Percentiles rank a stretch among this genome's conserved stretches.
These are phyloP conservation scores for Agapanthus africanus DNA, from an alignment of 106 monocot genomes.

Conservation along the genomic window DNA sequence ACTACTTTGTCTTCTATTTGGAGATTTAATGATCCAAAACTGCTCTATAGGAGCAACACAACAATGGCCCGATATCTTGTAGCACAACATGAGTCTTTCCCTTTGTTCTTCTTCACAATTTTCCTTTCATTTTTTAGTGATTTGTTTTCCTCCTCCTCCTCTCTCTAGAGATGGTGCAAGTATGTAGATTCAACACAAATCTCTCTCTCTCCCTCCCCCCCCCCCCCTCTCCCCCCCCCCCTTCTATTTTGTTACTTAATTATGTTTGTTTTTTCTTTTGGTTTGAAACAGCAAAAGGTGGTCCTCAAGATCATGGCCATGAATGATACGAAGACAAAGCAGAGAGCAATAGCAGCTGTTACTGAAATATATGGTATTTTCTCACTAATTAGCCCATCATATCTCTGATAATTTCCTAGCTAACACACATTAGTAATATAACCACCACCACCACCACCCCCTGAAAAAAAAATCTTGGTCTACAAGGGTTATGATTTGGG, in stretches of 20 bases:
- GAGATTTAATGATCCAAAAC: neutral
- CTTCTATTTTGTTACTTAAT: neutral
- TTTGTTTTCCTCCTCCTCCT: neutral
- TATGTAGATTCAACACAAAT: neutral
- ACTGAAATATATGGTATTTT: slow-evolving; percentile 50
- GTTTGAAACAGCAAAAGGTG: slow-evolving; percentile 33
- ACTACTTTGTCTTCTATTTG: too few relatives aligned
- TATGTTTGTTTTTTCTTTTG: neutral
- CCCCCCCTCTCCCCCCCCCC: too few relatives aligned
- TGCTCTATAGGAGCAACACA: neutral
- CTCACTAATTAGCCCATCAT: too few relatives aligned
- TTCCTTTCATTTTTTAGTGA: neutral
- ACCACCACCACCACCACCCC: too few relatives aligned
- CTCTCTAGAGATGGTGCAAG: neutral
- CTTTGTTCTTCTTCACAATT: neutral
- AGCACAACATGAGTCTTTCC: too few relatives aligned
- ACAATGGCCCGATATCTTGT: neutral
- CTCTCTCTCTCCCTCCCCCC: too few relatives aligned
- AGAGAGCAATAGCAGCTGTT: slow-evolving; percentile 59
- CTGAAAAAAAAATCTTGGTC: too few relatives aligned
- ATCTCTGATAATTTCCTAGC: too few relatives aligned
- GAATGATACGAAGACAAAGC: slow-evolving; percentile 50
- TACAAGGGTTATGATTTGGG: too few relatives aligned
- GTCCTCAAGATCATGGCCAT: slow-evolving; percentile 44
- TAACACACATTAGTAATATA: too few relatives aligned